Base-by-base conservation (phyloP, 768 basidiomycete species). In the Termitomyces sp. region DNA sequence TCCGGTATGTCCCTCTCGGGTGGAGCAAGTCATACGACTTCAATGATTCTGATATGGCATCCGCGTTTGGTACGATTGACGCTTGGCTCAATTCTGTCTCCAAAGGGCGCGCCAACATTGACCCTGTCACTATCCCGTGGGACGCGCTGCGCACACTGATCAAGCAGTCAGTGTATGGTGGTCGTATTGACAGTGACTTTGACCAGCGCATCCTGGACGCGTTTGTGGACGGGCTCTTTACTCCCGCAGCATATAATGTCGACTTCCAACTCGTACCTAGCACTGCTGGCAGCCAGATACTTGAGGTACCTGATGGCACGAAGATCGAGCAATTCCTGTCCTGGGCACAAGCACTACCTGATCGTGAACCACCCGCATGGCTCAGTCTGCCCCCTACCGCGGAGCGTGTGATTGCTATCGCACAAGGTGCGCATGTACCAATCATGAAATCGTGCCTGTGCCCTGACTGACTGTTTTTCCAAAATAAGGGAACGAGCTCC, bases 11-110 rank as follows among this genome's bases (percentile, higher is more conserved):
- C 9, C 97, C 97, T 6, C 77, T 99, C 16, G 96, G 97, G 0
- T 99, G 96, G 95, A 95, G 90, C 70, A 93, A 97, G 75, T 81
- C 81, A 0, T 98, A 98, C 74, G 97, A 98, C 71, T 98, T 98
- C 84, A 99, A 99, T 73, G 95, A 98, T 70, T 97, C 96, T 5
- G 97, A 99, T 69, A 91, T 97, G 83, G 84, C 90, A 16, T 90
- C 96, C 12, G 95, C 95, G 1, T 90, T 93, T 68, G 82, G 81
- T 44, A 95, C 93, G 18, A 97, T 98, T 69, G 95, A 98, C 69
- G 80, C 86, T 1, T 98, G 96, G 94, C 79, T 98, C 53, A 81
- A 79, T 53, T 70, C 81, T 0, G 80, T 89, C 52, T 88, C 95
- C 5, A 91, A 93, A 69, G 96, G 95, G 22, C 82, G 89, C 55